Percentiles rank a stretch among this genome's conserved stretches.
Conservation (phyloP, 192 early-diverging fungal genomes). For the Allomyces arbusculus region DNA sequence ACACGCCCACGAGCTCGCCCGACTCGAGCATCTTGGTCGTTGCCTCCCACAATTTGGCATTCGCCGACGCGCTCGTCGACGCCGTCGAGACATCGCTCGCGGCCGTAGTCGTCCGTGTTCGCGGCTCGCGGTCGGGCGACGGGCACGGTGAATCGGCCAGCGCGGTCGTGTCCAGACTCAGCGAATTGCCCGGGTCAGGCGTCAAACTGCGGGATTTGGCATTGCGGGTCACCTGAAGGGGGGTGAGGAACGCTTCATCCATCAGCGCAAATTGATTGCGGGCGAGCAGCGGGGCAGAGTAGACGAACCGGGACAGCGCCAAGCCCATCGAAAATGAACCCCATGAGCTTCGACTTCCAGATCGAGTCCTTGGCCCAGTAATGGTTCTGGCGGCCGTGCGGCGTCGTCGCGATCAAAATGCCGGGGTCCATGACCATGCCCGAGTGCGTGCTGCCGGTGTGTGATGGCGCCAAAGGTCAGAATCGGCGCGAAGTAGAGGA, state of each 20-base stretch:
- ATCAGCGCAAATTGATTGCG: neutral
- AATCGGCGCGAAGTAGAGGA: no score
- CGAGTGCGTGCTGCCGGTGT: neutral
- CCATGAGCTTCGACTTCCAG: neutral
- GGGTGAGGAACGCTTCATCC: no score
- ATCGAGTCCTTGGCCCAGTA: neutral
- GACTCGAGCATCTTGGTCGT: neutral
- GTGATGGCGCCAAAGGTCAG: no score
- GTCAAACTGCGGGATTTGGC: no score
- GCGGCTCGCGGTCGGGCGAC: no score
- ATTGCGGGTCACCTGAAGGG: no score
- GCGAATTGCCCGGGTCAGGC: no score
- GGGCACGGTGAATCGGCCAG: no score
- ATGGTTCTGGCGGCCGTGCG: neutral
- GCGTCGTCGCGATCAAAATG: neutral
- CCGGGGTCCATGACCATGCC: neutral
- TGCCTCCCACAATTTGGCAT: neutral
- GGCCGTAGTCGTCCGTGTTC: neutral
- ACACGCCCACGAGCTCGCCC: neutral
- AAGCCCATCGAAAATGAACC: neutral
- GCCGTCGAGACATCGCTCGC: neutral
- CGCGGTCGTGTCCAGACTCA: no score
- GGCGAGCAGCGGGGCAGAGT: neutral
- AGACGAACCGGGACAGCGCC: neutral
- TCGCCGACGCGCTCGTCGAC: neutral